These are phyloP conservation scores for Bothriochloa decipiens DNA, from an alignment of 176 grass and related monocot genomes.

Conservation along the genomic window DNA sequence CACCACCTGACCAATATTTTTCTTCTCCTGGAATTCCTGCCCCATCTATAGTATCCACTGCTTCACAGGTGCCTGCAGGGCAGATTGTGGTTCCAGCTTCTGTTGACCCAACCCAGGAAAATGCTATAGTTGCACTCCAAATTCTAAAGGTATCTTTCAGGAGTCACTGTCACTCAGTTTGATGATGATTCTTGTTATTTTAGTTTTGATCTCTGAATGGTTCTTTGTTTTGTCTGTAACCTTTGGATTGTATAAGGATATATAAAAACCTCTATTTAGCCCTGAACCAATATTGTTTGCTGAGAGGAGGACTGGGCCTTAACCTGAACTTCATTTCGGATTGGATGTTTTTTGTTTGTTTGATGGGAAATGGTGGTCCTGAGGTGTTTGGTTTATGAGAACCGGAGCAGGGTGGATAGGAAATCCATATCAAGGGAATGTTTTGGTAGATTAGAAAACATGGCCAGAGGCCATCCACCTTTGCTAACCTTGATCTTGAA, in stretches of 20 bases:
- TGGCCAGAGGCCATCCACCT: background rate
- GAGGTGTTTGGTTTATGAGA: background rate
- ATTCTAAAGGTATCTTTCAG: slow-evolving; percentile 75
- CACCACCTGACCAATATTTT: slow-evolving; percentile 45
- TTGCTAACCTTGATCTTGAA: background rate
- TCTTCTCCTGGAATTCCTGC: slow-evolving; percentile 78
- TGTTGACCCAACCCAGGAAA: slow-evolving; percentile 76
- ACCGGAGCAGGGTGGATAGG: background rate
- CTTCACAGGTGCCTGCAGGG: slow-evolving; percentile 65
- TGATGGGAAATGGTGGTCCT: background rate
- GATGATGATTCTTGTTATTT: slow-evolving; percentile 19
- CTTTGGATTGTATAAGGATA: background rate
- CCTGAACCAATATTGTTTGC: slow-evolving; percentile 27
- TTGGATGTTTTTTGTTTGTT: background rate
- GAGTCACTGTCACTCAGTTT: background rate
- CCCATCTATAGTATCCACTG: slow-evolving; percentile 57
- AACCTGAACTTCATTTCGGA: background rate
- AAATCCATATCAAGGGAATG: background rate
- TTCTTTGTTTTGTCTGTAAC: slow-evolving; percentile 12
- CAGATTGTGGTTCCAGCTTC: slow-evolving; percentile 75
- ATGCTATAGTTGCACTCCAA: slow-evolving; percentile 73
- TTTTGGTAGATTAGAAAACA: background rate
- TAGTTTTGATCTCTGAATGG: background rate
- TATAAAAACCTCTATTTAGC: background rate
- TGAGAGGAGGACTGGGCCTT: background rate